Evolutionary conservation across 2,329 filamentous ascomycete species (phyloP).

Genomic region (Colletotrichum somersetense): DNA sequence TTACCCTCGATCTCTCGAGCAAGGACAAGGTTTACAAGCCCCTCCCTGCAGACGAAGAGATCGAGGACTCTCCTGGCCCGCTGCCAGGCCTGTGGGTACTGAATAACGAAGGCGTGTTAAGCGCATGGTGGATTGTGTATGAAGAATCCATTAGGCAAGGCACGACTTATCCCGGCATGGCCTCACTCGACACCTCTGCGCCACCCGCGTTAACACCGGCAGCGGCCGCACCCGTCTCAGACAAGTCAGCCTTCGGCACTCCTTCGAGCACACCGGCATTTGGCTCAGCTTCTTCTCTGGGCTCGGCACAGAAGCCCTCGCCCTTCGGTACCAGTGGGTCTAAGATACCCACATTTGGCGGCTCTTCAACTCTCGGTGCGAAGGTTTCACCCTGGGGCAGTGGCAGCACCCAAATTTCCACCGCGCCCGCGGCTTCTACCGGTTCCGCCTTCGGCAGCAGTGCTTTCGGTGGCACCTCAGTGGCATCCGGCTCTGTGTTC

Average conservation of each 20-base stretch:
- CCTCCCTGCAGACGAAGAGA: conserved; percentile 80
- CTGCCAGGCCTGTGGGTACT: conserved; percentile 87
- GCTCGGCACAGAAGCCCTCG: conserved; percentile 48
- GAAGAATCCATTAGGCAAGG: conserved; percentile 84
- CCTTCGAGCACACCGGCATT: conserved; percentile 44
- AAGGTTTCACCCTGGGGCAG: conserved; percentile 66
- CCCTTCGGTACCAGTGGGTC: conserved; percentile 46
- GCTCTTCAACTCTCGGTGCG: conserved; percentile 62
- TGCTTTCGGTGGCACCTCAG: conserved; percentile 56
- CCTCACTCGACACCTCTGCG: conserved; percentile 50
- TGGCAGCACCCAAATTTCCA: conserved; percentile 2
- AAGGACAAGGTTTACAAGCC: conserved; percentile 83
- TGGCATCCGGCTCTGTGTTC: conserved; percentile 60
- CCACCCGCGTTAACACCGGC: conserved; percentile 47
- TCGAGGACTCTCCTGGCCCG: conserved; percentile 82
- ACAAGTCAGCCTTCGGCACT: conserved; percentile 45
- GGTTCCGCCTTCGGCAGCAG: conserved; percentile 60
- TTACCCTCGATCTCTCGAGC: conserved; percentile 85
- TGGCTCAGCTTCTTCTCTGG: conserved; percentile 52
- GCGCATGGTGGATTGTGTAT: conserved; percentile 93
- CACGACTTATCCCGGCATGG: conserved; percentile 79
- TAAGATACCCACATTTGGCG: conserved; percentile 59
- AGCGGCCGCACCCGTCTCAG: conserved; percentile 6
- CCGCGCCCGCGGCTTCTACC: conserved; percentile 42
- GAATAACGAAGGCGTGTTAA: conserved; percentile 89